phyloP scores from a whole-genome alignment of 2,329 filamentous ascomycete genomes.

The Aspergillus oerlinghausenensis region DNA sequence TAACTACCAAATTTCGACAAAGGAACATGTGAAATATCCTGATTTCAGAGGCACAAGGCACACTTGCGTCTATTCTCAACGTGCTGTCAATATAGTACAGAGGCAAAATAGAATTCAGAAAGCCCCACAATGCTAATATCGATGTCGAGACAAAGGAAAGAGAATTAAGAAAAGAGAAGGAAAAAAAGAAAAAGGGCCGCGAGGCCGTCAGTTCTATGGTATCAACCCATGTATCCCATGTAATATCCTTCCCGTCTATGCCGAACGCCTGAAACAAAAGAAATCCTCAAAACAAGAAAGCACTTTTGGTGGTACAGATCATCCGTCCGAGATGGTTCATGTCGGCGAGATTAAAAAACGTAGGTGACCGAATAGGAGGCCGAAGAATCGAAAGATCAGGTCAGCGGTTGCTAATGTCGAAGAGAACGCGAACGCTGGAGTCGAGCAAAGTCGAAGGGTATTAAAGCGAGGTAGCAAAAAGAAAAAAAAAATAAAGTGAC shows the following conservation, averaged over 20 bases:
- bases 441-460: constrained; percentile 15
- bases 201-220: constrained; percentile 40
- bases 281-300: constrained; percentile 17
- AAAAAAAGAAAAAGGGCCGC: constrained; percentile 24
- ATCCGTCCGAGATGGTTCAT: constrained; percentile 15
- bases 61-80: constrained; percentile 13
- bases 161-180: constrained; percentile 16
- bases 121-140: constrained; percentile 17
- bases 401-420: constrained; percentile 11
- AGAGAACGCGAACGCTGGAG: constrained; percentile 24
- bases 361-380: constrained; percentile 8
- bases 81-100: constrained; percentile 12
- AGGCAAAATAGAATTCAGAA: constrained; percentile 11
- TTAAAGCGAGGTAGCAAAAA: constrained; percentile 18
- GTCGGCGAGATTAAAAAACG: constrained; percentile 15
- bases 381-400: constrained; percentile 6
- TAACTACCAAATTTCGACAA: constrained; percentile 1
- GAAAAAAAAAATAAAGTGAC: constrained; percentile 12
- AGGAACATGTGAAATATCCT: constrained; percentile 7
- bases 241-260: constrained; percentile 34
- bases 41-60: constrained; percentile 3
- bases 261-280: constrained; percentile 31
- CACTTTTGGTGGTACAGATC: constrained; percentile 22
- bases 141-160: constrained; percentile 10
- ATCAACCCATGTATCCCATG: constrained; percentile 37